Conservation (phyloP, 2,329 filamentous ascomycete species). For the Ascocoryne sarcoides region DNA sequence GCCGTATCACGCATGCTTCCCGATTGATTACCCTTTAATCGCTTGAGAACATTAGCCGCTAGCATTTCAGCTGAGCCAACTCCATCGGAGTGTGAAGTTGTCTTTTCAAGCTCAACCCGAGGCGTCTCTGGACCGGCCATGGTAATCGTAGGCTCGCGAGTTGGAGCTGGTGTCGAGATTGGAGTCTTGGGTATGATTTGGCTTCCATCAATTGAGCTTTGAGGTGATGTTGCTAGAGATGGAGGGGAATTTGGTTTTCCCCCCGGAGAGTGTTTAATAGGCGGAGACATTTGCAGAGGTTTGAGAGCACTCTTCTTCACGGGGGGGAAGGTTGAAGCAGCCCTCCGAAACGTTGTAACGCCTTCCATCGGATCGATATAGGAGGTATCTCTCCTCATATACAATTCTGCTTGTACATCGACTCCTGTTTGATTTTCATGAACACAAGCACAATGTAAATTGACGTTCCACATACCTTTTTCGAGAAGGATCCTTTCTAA, state of each 20-base stretch:
- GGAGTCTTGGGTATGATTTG: not conserved
- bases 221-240: conserved; percentile 1
- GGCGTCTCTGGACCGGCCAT: not conserved
- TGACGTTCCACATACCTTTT: conserved; percentile 54
- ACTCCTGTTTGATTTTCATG: conserved; percentile 52
- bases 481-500: conserved; percentile 90
- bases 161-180: not conserved
- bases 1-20: not conserved
- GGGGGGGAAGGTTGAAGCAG: not conserved
- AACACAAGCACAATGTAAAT: not conserved
- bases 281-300: not conserved
- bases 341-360: conserved; percentile 1
- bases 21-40: conserved; percentile 41
- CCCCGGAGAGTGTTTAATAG: not conserved
- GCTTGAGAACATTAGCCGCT: not conserved
- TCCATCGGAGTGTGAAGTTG: too few relatives aligned
- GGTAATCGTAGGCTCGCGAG: not conserved
- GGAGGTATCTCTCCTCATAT: conserved; percentile 34
- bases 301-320: not conserved
- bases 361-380: not conserved
- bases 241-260: not conserved
- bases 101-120: too few relatives aligned
- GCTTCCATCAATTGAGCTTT: not conserved
- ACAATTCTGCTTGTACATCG: conserved; percentile 90
- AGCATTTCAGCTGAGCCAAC: not conserved